These are phyloP conservation scores for Auricularia sp. DNA, from an alignment of 768 basidiomycete species.

Conservation along the genomic window DNA sequence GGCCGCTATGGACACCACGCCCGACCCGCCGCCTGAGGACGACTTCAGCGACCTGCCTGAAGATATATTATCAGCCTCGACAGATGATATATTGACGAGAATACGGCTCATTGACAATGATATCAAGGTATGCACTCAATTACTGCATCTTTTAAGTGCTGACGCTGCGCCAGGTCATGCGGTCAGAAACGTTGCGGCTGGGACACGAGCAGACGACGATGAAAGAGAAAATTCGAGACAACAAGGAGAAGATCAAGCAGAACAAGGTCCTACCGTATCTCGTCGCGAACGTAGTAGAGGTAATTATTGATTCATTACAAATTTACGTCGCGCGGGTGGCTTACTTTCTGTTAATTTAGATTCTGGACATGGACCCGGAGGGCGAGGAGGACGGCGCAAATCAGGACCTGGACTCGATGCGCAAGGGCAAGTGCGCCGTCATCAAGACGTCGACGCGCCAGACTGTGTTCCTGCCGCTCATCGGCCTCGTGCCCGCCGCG, in stretches of 20 bases:
- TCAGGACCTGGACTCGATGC: conserved; percentile 90
- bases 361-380: conserved; percentile 90
- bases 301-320: conserved; percentile 19
- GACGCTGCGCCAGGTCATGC: conserved; percentile 67
- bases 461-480: conserved; percentile 96
- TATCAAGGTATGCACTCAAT: conserved; percentile 55
- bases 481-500: conserved; percentile 92
- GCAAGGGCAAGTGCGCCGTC: conserved; percentile 95
- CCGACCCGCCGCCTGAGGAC: conserved; percentile 49
- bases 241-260: conserved; percentile 97
- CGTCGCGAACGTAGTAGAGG: conserved; percentile 96
- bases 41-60: conserved; percentile 92
- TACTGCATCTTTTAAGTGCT: background rate
- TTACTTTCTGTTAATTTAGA: conserved; percentile 34
- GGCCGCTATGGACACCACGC: conserved; percentile 59
- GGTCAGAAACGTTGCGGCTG: conserved; percentile 83
- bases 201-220: conserved; percentile 92
- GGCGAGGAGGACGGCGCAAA: conserved; percentile 92
- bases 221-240: conserved; percentile 98
- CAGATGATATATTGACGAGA: conserved; percentile 84
- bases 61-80: conserved; percentile 65
- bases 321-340: conserved; percentile 14
- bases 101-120: conserved; percentile 94
- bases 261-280: conserved; percentile 98
- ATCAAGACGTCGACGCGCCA: conserved; percentile 98